Conservation (phyloP, 306 rosid species). For the Trifolium repens region DNA sequence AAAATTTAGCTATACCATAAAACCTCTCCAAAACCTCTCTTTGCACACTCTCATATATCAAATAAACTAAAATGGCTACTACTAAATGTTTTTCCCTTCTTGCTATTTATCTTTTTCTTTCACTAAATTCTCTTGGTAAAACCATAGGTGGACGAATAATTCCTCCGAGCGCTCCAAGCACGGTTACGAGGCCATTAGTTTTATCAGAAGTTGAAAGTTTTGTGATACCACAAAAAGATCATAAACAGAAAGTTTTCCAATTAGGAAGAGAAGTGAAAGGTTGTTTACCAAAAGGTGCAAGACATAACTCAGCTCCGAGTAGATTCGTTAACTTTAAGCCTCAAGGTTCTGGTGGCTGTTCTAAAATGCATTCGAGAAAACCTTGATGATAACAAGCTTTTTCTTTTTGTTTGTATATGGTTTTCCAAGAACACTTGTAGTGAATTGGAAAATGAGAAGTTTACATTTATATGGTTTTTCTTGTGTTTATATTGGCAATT, state of each 20-base stretch:
- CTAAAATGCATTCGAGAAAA: conserved; percentile 44
- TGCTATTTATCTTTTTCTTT: conserved; percentile 46
- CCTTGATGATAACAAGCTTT: conserved; percentile 46
- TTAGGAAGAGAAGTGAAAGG: conserved; percentile 56
- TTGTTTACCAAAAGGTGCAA: conserved; percentile 76
- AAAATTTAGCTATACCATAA: conserved; percentile 12
- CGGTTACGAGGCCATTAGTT: conserved; percentile 70
- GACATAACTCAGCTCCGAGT: conserved; percentile 78
- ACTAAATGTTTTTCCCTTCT: conserved; percentile 36
- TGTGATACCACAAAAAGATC: conserved; percentile 54
- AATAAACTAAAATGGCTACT: conserved; percentile 47
- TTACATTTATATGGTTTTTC: conserved; percentile 10
- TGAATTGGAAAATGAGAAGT: conserved; percentile 16
- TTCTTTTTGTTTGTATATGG: conserved; percentile 47
- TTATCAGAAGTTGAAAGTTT: conserved; percentile 51
- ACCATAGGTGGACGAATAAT: conserved; percentile 62
- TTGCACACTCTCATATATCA: neutral
- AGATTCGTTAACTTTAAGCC: conserved; percentile 67
- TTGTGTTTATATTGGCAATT: conserved; percentile 31
- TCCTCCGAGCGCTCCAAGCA: conserved; percentile 86
- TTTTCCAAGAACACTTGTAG: conserved; percentile 22
- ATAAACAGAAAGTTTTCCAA: conserved; percentile 47
- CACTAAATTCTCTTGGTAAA: conserved; percentile 41
- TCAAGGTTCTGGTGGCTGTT: conserved; percentile 54
- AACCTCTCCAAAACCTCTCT: conserved; percentile 32